phyloP scores from a whole-genome alignment of 2,329 filamentous ascomycete species.

The Fusarium sp. region DNA sequence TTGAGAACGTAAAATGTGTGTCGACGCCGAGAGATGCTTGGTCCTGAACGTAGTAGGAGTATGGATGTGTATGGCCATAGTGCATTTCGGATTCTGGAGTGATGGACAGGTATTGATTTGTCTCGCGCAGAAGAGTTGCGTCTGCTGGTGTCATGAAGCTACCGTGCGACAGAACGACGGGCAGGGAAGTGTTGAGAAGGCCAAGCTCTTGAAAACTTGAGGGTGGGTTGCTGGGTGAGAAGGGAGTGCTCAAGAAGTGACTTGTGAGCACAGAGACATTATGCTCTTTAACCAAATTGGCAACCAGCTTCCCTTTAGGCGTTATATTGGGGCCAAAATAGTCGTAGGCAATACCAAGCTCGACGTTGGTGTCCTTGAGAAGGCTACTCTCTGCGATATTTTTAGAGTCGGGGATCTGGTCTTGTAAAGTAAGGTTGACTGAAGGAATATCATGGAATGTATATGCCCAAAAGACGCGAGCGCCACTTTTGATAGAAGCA shows the following conservation, averaged over 20 bases:
- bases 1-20: constrained; percentile 63
- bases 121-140: constrained; percentile 56
- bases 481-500: constrained; percentile 60
- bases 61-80: constrained; percentile 64
- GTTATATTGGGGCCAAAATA: constrained; percentile 46
- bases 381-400: constrained; percentile 48
- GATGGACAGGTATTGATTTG: constrained; percentile 65
- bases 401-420: constrained; percentile 55
- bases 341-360: constrained; percentile 58
- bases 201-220: constrained; percentile 51
- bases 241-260: constrained; percentile 55
- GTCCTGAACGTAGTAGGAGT: constrained; percentile 58
- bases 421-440: constrained; percentile 46
- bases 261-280: constrained; percentile 60
- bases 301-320: constrained; percentile 47
- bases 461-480: constrained; percentile 60
- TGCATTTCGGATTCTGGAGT: constrained; percentile 70
- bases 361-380: constrained; percentile 47
- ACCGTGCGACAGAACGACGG: constrained; percentile 65
- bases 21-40: constrained; percentile 65
- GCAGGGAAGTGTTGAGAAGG: constrained; percentile 57
- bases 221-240: constrained; percentile 54
- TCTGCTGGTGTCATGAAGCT: constrained; percentile 56
- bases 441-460: constrained; percentile 52
- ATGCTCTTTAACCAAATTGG: constrained; percentile 50